Evolutionary conservation across 2,329 filamentous ascomycete genomes (phyloP), one percentile per base, ranked within the genome.

Genomic region (Hypoxylon sp.): DNA sequence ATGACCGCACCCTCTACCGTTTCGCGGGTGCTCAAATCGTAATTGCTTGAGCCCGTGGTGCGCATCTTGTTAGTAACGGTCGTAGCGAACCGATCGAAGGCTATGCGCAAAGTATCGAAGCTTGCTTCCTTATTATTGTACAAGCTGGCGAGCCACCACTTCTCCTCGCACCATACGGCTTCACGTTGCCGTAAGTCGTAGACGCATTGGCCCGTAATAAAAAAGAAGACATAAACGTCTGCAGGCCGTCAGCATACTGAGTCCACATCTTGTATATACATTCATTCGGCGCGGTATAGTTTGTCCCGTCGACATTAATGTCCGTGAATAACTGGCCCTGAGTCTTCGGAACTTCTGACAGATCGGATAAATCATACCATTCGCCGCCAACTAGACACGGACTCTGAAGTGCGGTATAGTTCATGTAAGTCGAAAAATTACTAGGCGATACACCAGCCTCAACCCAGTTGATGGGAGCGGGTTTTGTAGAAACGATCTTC

Each of bases 1-100:
- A 53, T 48, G 6, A 71, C 72, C 3, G 50, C 0, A 1, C 72
- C 72, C 2, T 57, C 13, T 7, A 64, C 63, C 1, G 13, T 30
- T 31, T 72, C 68, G 6, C 48, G 48, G 13, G 6, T 14, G 2
- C 4, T 35, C 10, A 0, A 1, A 31, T 67, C 55, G 49, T 62
- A 64, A 44, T 56, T 65, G 54, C 60, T 66, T 17, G 64, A 53
- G 7, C 72, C 70, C 27, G 60, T 54, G 11, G 68, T 68, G 17
- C 70, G 70, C n/a, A 73, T 66, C 51, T 65, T 69, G 54, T 73
- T 66, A 5, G 72, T 73, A 5, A 72, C 40, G 2, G 61, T 70
- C n/a, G 68, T 71, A 3, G 70, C 11, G 61, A 69, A 69, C 17
- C 56, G 51, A 33, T 64, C 65, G 48, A 73, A 67, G 10, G 61